Conservation (phyloP, 768 basidiomycete species). For the Lactarius evosmus region DNA sequence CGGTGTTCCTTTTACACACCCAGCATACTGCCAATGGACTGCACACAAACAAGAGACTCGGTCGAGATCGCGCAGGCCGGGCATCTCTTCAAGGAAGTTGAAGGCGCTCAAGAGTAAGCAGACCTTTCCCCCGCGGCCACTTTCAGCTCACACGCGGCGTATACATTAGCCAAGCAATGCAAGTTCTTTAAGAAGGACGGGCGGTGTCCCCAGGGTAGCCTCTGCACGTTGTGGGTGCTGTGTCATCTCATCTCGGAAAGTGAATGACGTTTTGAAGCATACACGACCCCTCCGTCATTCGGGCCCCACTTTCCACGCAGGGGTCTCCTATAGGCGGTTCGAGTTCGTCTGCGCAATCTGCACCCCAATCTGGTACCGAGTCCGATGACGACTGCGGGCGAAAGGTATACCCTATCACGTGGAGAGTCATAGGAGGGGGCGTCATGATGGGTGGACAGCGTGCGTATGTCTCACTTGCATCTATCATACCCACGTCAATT, state of each 20-base stretch:
- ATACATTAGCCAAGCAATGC: slow-evolving; percentile 24
- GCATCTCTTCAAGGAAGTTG: slow-evolving; percentile 22
- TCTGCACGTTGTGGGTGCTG: slow-evolving; percentile 26
- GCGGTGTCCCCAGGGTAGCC: slow-evolving; percentile 22
- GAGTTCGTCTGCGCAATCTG: neutral
- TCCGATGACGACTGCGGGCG: slow-evolving; percentile 25
- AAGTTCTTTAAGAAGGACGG: slow-evolving; percentile 27
- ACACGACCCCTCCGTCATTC: slow-evolving; percentile 15
- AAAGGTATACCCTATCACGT: slow-evolving; percentile 62
- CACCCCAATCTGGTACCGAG: neutral
- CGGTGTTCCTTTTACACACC: slow-evolving; percentile 11
- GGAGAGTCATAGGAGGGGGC: slow-evolving; percentile 77
- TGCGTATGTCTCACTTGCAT: slow-evolving; percentile 19
- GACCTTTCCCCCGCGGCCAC: neutral
- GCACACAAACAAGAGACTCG: neutral
- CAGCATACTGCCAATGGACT: slow-evolving; percentile 10
- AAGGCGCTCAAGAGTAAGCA: slow-evolving; percentile 26
- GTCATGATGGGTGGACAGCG: slow-evolving; percentile 55
- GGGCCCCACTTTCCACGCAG: neutral
- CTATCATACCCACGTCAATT: neutral
- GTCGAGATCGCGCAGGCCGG: slow-evolving; percentile 11
- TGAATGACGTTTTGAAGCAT: slow-evolving; percentile 8
- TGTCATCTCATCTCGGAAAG: neutral
- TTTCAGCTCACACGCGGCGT: slow-evolving; percentile 1
- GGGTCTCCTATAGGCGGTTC: slow-evolving; percentile 3